phyloP scores from a whole-genome alignment of 1,284 basidiomycete genomes.

The Austroboletus novae-zelandiae region DNA sequence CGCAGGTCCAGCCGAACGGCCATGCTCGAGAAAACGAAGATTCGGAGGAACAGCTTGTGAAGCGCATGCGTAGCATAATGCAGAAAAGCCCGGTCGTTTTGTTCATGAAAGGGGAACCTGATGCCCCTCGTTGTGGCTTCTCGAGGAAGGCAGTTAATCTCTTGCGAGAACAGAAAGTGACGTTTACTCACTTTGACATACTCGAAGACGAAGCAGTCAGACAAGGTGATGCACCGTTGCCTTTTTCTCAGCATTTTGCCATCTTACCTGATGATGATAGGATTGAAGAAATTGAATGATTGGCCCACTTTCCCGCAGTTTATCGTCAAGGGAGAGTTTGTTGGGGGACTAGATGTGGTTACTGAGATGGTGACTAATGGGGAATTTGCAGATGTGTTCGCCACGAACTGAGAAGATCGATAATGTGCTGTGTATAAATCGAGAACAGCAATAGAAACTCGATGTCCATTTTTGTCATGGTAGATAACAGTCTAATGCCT shows the following conservation, averaged over 20 bases:
- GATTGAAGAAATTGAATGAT: conserved; percentile 67
- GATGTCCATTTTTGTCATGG: background rate
- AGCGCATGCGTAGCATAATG: conserved; percentile 69
- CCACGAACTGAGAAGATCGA: background rate
- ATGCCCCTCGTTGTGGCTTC: conserved; percentile 89
- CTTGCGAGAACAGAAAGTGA: conserved; percentile 78
- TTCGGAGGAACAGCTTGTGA: conserved; percentile 62
- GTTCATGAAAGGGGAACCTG: conserved; percentile 97
- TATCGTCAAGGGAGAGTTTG: conserved; percentile 90
- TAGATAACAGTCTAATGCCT: too few species aligned
- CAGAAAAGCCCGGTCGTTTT: conserved; percentile 73
- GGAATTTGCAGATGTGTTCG: conserved; percentile 42
- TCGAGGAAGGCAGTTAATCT: conserved; percentile 85
- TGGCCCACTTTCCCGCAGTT: conserved; percentile 99
- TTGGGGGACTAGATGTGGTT: conserved; percentile 94
- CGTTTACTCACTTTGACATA: conserved; percentile 86
- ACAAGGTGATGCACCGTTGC: conserved; percentile 41
- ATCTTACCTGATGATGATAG: conserved; percentile 55
- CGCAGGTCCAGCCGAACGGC: conserved; percentile 35
- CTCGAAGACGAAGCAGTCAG: conserved; percentile 71
- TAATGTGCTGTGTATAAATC: background rate
- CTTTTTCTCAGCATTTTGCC: conserved; percentile 16
- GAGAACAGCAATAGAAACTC: background rate
- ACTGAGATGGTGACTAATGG: conserved; percentile 52
- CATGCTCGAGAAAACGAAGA: conserved; percentile 44